Evolutionary conservation across 108 stramenopile species (phyloP), one percentile per base, ranked within the genome.

Genomic region (Nitzschia sp.): DNA sequence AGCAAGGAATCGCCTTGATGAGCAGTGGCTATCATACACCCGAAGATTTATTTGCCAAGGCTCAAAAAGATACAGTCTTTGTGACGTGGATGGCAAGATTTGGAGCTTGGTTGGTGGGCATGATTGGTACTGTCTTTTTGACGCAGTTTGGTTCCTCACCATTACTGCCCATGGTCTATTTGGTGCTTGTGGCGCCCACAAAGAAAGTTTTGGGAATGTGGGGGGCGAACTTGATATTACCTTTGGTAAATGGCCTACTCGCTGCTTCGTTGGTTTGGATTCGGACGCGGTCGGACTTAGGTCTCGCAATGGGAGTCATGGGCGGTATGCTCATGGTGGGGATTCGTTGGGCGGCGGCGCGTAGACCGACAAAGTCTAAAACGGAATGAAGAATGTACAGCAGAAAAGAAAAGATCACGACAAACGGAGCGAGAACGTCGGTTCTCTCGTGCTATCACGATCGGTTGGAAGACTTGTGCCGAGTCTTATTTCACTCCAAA

Each of bases 51-150:
- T 53, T 53, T 53, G 13, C 5, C 21, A 53, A 53, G 24, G 51
- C 51, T 15, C 51, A 24, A 24, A 53, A 53, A n/a, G 51, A 53
- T 24, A 19, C 21, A 15, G 21, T 24, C n/a, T 19, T 53, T 8
- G 51, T 24, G 24, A 53, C 51, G 6, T 53, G 51, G 51, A 24
- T 53, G 13, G 24, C n/a, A 15, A 8, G 51, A 53, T 53, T 53
- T n/a, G n/a, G n/a, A 53, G 51, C 21, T 6, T 53, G 51, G 51
- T n/a, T 53, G 24, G n/a, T 53, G 51, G 21, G n/a, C 13, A 53
- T 53, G 51, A 53, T 53, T 24, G 51, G 51, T 6, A 6, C 24
- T n/a, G 51, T 24, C 24, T 53, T 53, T 53, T 8, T 53, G 51
- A 53, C 51, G 24, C 51, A 53, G 9, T 42, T 42, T 42, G 38